Base-by-base conservation (phyloP, 169 alveolate species). In the Babesia caballi region DNA sequence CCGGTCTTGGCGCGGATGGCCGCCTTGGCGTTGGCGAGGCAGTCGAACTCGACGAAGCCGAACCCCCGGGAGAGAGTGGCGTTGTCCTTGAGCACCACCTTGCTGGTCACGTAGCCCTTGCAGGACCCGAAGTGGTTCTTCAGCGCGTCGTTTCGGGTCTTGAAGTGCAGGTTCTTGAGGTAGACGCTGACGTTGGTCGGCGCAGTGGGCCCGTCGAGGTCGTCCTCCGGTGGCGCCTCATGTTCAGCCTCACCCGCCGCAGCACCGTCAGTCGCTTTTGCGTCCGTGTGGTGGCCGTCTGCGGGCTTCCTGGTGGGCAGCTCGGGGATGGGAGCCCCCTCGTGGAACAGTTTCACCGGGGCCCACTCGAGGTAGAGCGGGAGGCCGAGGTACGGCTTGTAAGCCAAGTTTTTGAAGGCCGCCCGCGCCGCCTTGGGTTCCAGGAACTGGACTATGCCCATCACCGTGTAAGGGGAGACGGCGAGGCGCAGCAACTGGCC, bases 351-450 rank as follows among this genome's bases (percentile, higher is more conserved):
- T 56, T 69, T 32, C 40, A 75, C 44, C 32, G 98, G 97, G n/a
- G 98, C 98, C 95, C 96, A 94, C 67, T 94, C 98, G 11, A 95
- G 75, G 76, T 92, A 94, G 19, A 95, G 59, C 3, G 98, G 98
- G 36, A 92, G 85, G 63, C 85, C 76, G 46, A 85, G 88, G 75
- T 89, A 90, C 60, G 94, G 74, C 36, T 77, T 83, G 77, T 93
- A 95, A 17, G 97, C 91, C 30, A 94, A 75, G 33, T 86, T 88
- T 60, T 85, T 86, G 82, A 96, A 93, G 7, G 98, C 98, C 25
- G 66, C 78, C 27, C 90, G 82, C 14, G 98, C 98, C 28, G 89
- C 77, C 27, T 84, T 70, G 9, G 90, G 82, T 5, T 80, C 84
- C 59, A 88, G 85, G 69, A 57, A 96, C 78, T 94, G 96, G 17